A percentile compares a stretch with the other conserved stretches of the same genome.
phyloP scores from a whole-genome alignment of 1,284 basidiomycete genomes.

The Moesziomyces parantarcticus region DNA sequence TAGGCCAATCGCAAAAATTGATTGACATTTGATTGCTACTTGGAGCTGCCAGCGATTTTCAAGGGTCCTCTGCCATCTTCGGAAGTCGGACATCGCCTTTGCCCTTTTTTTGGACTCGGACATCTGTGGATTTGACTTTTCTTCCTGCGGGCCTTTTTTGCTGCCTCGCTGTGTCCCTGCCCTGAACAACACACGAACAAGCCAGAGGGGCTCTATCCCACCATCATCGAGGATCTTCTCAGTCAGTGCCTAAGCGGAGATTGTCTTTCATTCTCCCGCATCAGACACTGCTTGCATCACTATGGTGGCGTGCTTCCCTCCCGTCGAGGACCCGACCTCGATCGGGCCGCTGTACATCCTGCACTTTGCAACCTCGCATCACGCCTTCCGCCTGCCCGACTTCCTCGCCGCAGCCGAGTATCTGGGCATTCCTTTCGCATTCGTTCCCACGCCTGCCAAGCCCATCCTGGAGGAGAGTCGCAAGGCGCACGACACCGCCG shows the following conservation, averaged over 20 bases:
- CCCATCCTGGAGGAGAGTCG: constrained; percentile 31
- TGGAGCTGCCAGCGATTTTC: constrained; percentile 2
- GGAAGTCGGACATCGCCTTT: not conserved
- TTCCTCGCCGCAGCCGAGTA: constrained; percentile 56
- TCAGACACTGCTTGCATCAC: not conserved
- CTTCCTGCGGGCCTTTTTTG: too few relatives aligned
- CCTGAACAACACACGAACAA: too few relatives aligned
- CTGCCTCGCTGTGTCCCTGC: too few relatives aligned
- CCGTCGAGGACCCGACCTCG: constrained; percentile 30
- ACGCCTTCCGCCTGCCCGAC: constrained; percentile 59
- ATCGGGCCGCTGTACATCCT: constrained; percentile 60
- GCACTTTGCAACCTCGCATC: constrained; percentile 58
- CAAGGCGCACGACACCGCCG: constrained; percentile 19
- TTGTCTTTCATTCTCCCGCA: constrained; percentile 8
- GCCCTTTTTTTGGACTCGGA: constrained; percentile 9
- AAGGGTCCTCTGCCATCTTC: constrained; percentile 10
- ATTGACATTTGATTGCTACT: constrained; percentile 54
- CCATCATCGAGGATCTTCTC: too few relatives aligned
- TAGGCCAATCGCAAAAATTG: constrained; percentile 24
- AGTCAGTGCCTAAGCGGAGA: too few relatives aligned
- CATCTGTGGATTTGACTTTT: too few relatives aligned
- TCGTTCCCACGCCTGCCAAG: constrained; percentile 52
- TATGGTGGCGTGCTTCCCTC: constrained; percentile 32
- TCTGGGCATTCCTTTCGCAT: constrained; percentile 52
- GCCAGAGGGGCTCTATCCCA: too few relatives aligned